Conservation (phyloP, 768 basidiomycete genomes). For the Leccinum variicolor region DNA sequence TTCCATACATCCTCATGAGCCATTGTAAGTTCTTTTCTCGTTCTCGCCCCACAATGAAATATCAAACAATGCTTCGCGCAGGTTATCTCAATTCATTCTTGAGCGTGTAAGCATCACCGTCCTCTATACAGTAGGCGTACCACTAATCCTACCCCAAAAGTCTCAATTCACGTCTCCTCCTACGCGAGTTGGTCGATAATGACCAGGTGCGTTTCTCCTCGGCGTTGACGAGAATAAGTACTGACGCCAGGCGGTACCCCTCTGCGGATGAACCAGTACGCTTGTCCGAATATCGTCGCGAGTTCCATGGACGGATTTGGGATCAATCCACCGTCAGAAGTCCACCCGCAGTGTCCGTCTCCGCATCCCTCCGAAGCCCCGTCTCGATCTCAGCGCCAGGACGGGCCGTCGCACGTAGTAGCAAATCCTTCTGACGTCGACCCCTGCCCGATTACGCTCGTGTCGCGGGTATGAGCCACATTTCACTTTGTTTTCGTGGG, state of each 20-base stretch:
- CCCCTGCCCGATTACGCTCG: conserved; percentile 11
- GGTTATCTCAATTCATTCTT: conserved; percentile 38
- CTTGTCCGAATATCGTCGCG: conserved; percentile 23
- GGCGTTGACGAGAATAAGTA: background rate
- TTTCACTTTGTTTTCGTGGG: background rate
- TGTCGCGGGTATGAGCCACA: conserved; percentile 11
- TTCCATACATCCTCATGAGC: conserved; percentile 38
- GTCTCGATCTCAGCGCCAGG: background rate
- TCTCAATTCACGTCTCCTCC: conserved; percentile 27
- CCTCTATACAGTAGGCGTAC: too few species aligned
- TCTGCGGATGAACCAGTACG: conserved; percentile 10
- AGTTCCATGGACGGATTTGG: conserved; percentile 22
- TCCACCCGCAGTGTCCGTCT: conserved; percentile 9
- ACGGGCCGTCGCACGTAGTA: background rate
- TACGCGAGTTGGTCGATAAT: conserved; percentile 26
- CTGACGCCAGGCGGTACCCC: background rate
- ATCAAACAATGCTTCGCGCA: conserved; percentile 1
- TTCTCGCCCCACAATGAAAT: background rate
- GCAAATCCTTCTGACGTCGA: conserved; percentile 2
- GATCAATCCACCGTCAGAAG: conserved; percentile 6
- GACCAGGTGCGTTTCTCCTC: conserved; percentile 19
- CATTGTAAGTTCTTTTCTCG: conserved; percentile 24
- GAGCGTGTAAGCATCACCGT: conserved; percentile 29
- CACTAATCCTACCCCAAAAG: conserved; percentile 6
- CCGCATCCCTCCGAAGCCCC: background rate